Percentiles rank a stretch among this genome's conserved stretches.
These are phyloP conservation scores for Fonsecaea pugnacius DNA, from an alignment of 2,329 filamentous ascomycete species.

Conservation along the genomic window DNA sequence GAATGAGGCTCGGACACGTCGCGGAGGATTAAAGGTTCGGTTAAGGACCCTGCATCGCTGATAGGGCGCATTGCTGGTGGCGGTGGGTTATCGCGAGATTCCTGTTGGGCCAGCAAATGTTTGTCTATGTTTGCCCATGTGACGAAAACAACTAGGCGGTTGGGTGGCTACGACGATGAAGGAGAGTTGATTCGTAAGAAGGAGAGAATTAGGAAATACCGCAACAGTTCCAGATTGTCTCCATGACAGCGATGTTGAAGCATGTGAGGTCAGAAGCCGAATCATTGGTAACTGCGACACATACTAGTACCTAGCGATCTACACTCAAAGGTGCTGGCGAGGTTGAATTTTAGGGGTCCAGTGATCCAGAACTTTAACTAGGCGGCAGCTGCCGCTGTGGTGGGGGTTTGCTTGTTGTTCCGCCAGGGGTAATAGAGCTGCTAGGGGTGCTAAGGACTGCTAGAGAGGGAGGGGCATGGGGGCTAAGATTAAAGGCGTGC, in stretches of 20 bases:
- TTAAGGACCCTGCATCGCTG: conserved; percentile 13
- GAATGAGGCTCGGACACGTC: conserved; percentile 27
- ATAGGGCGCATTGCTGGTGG: conserved; percentile 17
- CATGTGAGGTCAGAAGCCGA: not conserved
- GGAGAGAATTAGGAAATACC: not conserved
- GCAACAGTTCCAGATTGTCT: not conserved
- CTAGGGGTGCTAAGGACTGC: not conserved
- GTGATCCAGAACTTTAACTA: not conserved
- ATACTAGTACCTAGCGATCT: not conserved
- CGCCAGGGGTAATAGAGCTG: not conserved
- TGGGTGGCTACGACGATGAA: not conserved
- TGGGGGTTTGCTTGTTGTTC: not conserved
- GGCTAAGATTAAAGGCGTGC: not conserved
- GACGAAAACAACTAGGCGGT: not conserved
- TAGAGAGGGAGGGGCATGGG: not conserved
- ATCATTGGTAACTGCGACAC: not conserved
- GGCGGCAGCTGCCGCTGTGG: not conserved
- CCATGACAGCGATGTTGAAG: not conserved
- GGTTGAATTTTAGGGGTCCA: not conserved
- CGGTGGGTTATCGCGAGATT: not conserved
- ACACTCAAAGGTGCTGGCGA: not conserved
- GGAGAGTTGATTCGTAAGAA: not conserved
- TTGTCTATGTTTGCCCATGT: not conserved
- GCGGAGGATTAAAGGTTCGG: conserved; percentile 30
- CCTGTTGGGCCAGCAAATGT: conserved; percentile 2